Percentiles rank a stretch among this genome's conserved stretches.
Evolutionary conservation across 2,329 filamentous ascomycete species (phyloP).

Genomic region (Fusarium circinatum): DNA sequence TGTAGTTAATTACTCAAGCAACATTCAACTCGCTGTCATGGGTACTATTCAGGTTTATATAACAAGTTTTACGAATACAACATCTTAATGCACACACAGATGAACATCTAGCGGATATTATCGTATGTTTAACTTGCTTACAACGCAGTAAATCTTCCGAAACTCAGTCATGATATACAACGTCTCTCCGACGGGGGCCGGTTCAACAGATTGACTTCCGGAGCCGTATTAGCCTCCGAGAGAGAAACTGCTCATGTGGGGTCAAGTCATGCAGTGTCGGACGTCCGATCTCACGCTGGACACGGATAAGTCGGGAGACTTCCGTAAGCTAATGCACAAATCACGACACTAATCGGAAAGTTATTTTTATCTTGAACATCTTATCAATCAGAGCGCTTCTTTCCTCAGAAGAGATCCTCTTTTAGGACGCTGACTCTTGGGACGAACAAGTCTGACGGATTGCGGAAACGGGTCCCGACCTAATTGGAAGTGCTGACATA

Average conservation of each 20-base stretch:
- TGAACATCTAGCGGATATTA: neutral
- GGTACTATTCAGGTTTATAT: neutral
- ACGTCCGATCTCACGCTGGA: neutral
- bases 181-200: neutral
- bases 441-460: neutral
- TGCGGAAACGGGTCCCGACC: neutral
- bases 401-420: neutral
- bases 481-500: neutral
- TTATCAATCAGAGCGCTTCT: neutral
- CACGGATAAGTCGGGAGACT: neutral
- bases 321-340: neutral
- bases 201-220: neutral
- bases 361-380: neutral
- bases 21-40: neutral
- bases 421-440: neutral
- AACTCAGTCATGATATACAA: neutral
- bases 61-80: neutral
- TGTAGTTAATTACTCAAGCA: neutral
- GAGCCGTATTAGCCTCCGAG: neutral
- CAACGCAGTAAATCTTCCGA: neutral
- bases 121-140: neutral
- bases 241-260: neutral
- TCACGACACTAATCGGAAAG: neutral
- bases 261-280: neutral
- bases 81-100: neutral